Evolutionary conservation across 192 early-diverging fungal species (phyloP), one percentile per base, ranked within the genome.

Genomic region (Mortierella antarctica): DNA sequence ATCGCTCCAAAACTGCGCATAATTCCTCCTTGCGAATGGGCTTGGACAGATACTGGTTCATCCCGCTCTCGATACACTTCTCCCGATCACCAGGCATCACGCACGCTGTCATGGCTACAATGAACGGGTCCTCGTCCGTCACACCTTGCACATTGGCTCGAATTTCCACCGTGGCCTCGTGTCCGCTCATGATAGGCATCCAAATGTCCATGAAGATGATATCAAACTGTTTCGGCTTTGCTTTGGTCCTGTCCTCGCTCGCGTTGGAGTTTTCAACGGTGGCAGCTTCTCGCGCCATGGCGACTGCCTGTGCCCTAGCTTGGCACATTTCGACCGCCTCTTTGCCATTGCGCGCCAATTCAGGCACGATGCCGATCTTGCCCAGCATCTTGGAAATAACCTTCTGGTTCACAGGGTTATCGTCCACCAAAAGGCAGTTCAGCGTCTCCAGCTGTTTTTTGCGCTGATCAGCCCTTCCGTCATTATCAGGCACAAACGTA

Each of bases 1-100:
- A 80, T 14, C 53, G 40, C 15, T 68, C 77, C n/a, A 80, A 46
- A n/a, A 68, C 68, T 20, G 57, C 40, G 21, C 63, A 65, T 4
- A 87, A 44, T 44, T 87, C 86, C 62, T 87, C 84, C 61, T 87
- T 87, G 48, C 74, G 65, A 10, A 84, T 73, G 5, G 86, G 86
- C 46, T 87, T 87, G 54, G 83, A 82, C 0, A 87, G 74, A 65
- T 84, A 87, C 7, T 73, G 82, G 66, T 87, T 87, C 86, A 87
- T 87, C 1, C 86, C 86, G 15, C 68, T 83, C 46, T 57, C 83
- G 5, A 84, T 66, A 70, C 83, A 84, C 31, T 71, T 73, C 46
- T 80, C 71, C 0, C 83, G 62, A 48, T 84, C 83, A 4, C 73
- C 68, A 11, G 71, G 72, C 77, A 84, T 74, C 31, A 79, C 83